A percentile compares a stretch with the other conserved stretches of the same genome.
Conservation (phyloP, 495 filamentous ascomycete genomes). For the Margaritispora aquatica region DNA sequence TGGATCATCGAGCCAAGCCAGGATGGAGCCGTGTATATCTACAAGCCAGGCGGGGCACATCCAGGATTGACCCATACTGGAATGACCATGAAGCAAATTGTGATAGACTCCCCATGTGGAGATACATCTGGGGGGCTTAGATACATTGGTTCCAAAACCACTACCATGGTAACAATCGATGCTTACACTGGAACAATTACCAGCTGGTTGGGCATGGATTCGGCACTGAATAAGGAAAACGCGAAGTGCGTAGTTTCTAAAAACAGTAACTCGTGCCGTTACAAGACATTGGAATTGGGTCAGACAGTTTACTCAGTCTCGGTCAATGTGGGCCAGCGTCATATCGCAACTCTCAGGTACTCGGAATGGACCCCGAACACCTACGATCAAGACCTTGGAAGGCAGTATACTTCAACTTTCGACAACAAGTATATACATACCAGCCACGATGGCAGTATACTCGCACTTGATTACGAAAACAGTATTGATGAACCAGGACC, state of each 20-base stretch:
- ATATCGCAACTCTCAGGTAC: conserved; percentile 85
- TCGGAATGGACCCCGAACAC: conserved; percentile 95
- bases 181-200: conserved; percentile 71
- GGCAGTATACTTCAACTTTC: conserved; percentile 70
- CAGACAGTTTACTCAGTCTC: conserved; percentile 82
- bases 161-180: conserved; percentile 79
- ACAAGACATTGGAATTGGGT: conserved; percentile 69
- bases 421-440: conserved; percentile 87
- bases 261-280: conserved; percentile 40
- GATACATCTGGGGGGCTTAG: conserved; percentile 59
- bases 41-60: conserved; percentile 62
- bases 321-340: conserved; percentile 72
- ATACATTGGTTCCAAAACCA: conserved; percentile 91
- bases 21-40: conserved; percentile 85
- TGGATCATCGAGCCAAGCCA: conserved; percentile 95
- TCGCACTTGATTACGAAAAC: conserved; percentile 67
- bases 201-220: conserved; percentile 40
- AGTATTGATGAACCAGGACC: conserved; percentile 21
- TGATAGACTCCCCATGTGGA: conserved; percentile 66
- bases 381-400: conserved; percentile 78
- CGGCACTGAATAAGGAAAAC: conserved; percentile 35
- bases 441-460: conserved; percentile 78
- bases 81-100: conserved; percentile 77
- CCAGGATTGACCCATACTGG: conserved; percentile 73
- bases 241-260: conserved; percentile 34